Base-by-base conservation (phyloP, 306 rosid species). In the Macrotyloma uniflorum region DNA sequence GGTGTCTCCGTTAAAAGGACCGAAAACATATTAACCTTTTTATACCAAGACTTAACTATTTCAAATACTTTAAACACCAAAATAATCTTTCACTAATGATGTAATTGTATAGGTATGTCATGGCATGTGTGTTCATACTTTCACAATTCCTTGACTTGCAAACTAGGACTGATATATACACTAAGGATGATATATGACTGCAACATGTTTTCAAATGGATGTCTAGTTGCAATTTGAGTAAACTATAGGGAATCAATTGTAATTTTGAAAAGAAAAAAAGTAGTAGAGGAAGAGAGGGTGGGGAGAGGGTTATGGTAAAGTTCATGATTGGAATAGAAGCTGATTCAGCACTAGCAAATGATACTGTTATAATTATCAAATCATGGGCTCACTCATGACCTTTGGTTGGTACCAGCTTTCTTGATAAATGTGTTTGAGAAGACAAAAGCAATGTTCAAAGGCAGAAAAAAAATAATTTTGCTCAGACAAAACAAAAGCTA, bases 361-460 rank as follows among this genome's bases (percentile, higher is more conserved):
- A 78, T 78, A 83, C 67, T 18, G 80, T 40, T 67, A 78, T 83
- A 72, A 83, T 83, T 72, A 83, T 78, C 63, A 83, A 83, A 83
- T 83, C 62, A 83, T 83, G 86, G 86, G 77, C 72, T 72, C 83
- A 72, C 72, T 53, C 83, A 53, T 15, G 5, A 59, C 49, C 59
- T 76, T 71, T 84, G 82, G 88, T 79, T 85, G 88, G 87, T 70
- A 61, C 71, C 84, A 88, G 83, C 93, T 86, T 89, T 89, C 82
- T 91, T 76, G 89, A 79, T 69, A 84, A 70, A 15, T 81, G 96
- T 80, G 90, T 80, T 75, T 85, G 90, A 86, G 89, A 84, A 83
- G 91, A 86, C 91, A 89, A 89, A 87, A 89, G 96, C 82, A 85
- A 89, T 74, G 80, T 81, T 87, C 88, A 81, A 91, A 87, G 84